Percentiles rank a stretch among this genome's conserved stretches.
Conservation (phyloP, 2,329 filamentous ascomycete genomes). For the Colletotrichum sp. region DNA sequence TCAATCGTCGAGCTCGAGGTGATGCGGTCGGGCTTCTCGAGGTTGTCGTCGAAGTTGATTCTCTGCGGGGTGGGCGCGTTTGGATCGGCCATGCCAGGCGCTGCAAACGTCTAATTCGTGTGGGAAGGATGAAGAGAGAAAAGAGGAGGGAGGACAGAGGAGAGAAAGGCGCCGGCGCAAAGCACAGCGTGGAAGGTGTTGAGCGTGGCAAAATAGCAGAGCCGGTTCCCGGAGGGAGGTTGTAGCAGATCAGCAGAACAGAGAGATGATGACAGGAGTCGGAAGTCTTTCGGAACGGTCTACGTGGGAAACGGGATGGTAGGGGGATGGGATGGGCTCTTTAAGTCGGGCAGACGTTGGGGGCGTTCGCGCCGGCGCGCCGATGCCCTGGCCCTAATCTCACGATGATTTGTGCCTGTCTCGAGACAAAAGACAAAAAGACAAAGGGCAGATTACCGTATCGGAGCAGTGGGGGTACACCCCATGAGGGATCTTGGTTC, state of each 20-base stretch:
- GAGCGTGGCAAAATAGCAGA: conserved; percentile 1
- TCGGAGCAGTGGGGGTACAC: conserved; percentile 1
- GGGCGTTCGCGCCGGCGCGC: neutral
- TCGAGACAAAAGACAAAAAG: neutral
- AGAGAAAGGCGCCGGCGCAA: neutral
- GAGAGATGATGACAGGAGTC: neutral
- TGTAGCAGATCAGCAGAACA: neutral
- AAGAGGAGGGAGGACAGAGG: neutral
- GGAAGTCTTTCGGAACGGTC: neutral
- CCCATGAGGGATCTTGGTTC: neutral
- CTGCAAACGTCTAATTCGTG: neutral
- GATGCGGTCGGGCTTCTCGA: conserved; percentile 5
- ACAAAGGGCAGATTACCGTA: neutral
- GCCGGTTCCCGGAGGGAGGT: neutral
- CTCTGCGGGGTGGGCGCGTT: neutral
- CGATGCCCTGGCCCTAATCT: conserved; percentile 16
- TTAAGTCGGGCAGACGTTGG: neutral
- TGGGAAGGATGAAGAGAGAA: neutral
- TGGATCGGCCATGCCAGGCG: neutral
- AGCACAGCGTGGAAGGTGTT: neutral
- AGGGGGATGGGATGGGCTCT: neutral
- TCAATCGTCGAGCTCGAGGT: conserved; percentile 9
- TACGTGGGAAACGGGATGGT: neutral
- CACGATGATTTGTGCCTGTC: conserved; percentile 8
- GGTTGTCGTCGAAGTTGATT: conserved; percentile 16